Base-by-base conservation (phyloP, 2,329 filamentous ascomycete species). In the Aspergillus spinulosporus region DNA sequence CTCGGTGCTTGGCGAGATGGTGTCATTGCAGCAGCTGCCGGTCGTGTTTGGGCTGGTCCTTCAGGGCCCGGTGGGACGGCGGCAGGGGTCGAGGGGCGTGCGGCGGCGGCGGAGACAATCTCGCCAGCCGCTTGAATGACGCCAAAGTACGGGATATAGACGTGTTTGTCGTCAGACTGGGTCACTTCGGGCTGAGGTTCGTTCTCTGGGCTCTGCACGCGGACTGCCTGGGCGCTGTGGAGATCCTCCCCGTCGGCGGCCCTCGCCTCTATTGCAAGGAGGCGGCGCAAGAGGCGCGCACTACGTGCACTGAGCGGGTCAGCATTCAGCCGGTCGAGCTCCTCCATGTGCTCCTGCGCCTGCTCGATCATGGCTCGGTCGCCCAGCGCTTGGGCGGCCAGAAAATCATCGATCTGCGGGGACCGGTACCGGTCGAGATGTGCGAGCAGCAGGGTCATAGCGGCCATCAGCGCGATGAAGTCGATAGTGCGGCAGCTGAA, bases 321-420 rank as follows among this genome's bases (percentile, higher is more conserved):
- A 12, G 12, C 15, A 31, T 53, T 46, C 12, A 53, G 15, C 9
- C n/a, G n/a, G 7, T 39, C 21, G 8, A 53, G 6, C 21, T 39
- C 21, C 4, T 47, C 40, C 50, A 53, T 53, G 3, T 7, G 15
- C 26, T 53, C 42, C 32, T 39, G 7, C 2, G 32, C 43, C n/a
- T 29, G 14, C 11, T 53, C 43, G 15, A 53, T 39, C 42, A 47
- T 15, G 5, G 42, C 50, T 3, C 50, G 14, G 28, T 53, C 50
- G n/a, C 50, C 21, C 11, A 53, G n/a, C 3, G n/a, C 6, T 32
- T 53, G 42, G 9, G 37, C 14, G 4, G 32, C 43, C 3, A 53
- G 50, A 21, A 46, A 40, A 14, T 40, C 12, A 2, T 14, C 7
- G 6, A 3, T 21, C 21, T 26, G 5, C n/a, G 5, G 5, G 3